These are phyloP conservation scores for Fragilariopsis cylindrus DNA, from an alignment of 108 stramenopile genomes.

Conservation along the genomic window DNA sequence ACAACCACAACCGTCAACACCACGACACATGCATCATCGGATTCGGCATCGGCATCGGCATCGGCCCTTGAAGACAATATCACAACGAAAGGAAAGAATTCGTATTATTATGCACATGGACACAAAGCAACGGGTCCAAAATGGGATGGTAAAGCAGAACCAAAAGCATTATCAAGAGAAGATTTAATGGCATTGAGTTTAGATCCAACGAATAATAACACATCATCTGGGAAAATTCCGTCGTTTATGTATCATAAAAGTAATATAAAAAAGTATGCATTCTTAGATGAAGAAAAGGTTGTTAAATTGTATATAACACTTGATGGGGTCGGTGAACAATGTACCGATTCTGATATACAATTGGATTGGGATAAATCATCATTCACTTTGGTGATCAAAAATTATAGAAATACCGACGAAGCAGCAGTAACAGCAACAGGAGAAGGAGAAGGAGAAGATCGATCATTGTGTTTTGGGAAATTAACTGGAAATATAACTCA, in stretches of 20 bases:
- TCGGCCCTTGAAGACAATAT: slow-evolving; percentile 81
- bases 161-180: slow-evolving; percentile 48
- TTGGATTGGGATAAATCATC: slow-evolving; percentile 61
- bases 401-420: slow-evolving; percentile 31
- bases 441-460: slow-evolving; percentile 19
- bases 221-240: slow-evolving; percentile 14
- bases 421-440: neutral
- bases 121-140: slow-evolving; percentile 64
- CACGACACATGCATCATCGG: too few relatives aligned
- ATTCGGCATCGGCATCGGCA: neutral
- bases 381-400: slow-evolving; percentile 58
- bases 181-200: slow-evolving; percentile 15
- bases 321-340: slow-evolving; percentile 60
- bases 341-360: slow-evolving; percentile 48
- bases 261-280: slow-evolving; percentile 87
- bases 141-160: slow-evolving; percentile 85
- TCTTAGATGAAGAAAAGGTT: slow-evolving; percentile 61
- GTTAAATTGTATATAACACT: slow-evolving; percentile 80
- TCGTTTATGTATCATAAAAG: slow-evolving; percentile 64
- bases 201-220: slow-evolving; percentile 13
- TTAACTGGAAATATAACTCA: slow-evolving; percentile 61
- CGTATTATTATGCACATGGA: slow-evolving; percentile 84
- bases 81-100: slow-evolving; percentile 71
- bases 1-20: too few relatives aligned
- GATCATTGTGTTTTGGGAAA: slow-evolving; percentile 60